Percentiles rank a stretch among this genome's conserved stretches.
phyloP scores from a whole-genome alignment of 2,329 filamentous ascomycete species.

The Macrophomina phaseolina region DNA sequence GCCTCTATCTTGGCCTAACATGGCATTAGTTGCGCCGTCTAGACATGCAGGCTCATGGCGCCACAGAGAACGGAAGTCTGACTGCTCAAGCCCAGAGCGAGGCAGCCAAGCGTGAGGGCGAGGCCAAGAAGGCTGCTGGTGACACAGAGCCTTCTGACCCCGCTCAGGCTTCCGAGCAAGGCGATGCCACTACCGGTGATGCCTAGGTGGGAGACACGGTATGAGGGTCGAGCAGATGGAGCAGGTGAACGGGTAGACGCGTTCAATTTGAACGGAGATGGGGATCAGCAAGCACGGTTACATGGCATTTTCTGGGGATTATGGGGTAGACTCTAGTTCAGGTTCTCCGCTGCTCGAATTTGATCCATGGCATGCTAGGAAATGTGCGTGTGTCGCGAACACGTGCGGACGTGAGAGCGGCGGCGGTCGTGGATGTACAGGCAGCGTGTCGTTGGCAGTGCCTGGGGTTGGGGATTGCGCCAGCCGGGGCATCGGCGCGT shows the following conservation, averaged over 20 bases:
- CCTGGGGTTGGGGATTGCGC: slow-evolving; percentile 12
- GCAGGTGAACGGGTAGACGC: background rate
- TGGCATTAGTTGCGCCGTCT: slow-evolving; percentile 34
- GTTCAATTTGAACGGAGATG: slow-evolving; percentile 7
- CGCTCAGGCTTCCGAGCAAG: background rate
- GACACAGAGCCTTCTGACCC: background rate
- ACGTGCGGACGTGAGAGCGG: slow-evolving; percentile 15
- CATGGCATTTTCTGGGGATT: slow-evolving; percentile 15
- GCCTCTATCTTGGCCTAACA: background rate
- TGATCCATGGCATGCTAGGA: background rate
- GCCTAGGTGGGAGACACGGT: background rate
- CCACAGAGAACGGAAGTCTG: slow-evolving; percentile 41
- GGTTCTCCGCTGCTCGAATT: background rate
- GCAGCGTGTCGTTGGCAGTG: slow-evolving; percentile 21
- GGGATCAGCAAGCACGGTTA: slow-evolving; percentile 25
- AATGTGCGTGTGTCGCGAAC: background rate
- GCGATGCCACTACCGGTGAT: background rate
- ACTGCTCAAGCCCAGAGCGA: slow-evolving; percentile 40
- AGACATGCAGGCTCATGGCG: slow-evolving; percentile 40
- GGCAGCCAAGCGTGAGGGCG: slow-evolving; percentile 36
- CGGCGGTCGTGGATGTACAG: slow-evolving; percentile 1
- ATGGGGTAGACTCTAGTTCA: slow-evolving; percentile 2
- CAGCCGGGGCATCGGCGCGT: background rate
- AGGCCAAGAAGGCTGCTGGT: background rate
- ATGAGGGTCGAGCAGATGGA: background rate